A percentile compares a stretch with the other conserved stretches of the same genome.
These are phyloP conservation scores for Apiospora malaysiana DNA, from an alignment of 2,329 filamentous ascomycete species.

Conservation along the genomic window DNA sequence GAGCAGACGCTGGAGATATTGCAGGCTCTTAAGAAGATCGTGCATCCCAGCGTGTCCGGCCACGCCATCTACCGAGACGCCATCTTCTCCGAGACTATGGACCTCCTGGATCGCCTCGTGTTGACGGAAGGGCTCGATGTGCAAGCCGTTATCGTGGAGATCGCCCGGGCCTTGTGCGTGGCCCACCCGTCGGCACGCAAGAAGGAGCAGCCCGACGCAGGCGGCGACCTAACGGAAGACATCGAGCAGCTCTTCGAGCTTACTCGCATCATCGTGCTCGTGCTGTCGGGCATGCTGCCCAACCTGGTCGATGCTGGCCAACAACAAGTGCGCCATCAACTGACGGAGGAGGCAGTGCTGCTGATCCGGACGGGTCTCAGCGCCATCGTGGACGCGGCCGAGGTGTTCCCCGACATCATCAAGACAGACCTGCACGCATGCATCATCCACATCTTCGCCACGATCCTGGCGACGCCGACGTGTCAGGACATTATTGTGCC, in stretches of 20 bases:
- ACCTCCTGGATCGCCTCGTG: constrained; percentile 88
- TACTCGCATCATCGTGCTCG: constrained; percentile 93
- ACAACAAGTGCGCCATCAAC: constrained; percentile 71
- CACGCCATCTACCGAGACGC: constrained; percentile 96
- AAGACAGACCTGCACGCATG: constrained; percentile 95
- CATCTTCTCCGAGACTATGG: constrained; percentile 97
- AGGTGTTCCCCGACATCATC: constrained; percentile 95
- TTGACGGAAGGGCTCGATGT: constrained; percentile 89
- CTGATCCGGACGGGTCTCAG: constrained; percentile 82
- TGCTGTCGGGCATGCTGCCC: constrained; percentile 85
- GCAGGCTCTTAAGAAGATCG: constrained; percentile 89
- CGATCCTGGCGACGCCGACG: constrained; percentile 83
- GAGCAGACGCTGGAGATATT: constrained; percentile 88
- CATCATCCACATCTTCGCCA: constrained; percentile 95
- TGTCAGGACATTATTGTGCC: constrained; percentile 91
- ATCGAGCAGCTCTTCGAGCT: constrained; percentile 98
- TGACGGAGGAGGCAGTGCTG: constrained; percentile 85
- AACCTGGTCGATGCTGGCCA: constrained; percentile 74
- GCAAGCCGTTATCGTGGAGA: constrained; percentile 91
- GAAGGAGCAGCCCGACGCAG: constrained; percentile 66
- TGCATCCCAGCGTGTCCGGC: constrained; percentile 92
- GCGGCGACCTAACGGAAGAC: constrained; percentile 85
- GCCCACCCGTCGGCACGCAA: constrained; percentile 88
- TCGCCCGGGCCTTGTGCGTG: constrained; percentile 87
- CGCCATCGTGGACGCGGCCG: constrained; percentile 90